These are phyloP conservation scores for Backusella australiensis DNA, from an alignment of 192 early-diverging fungal genomes.

Conservation along the genomic window DNA sequence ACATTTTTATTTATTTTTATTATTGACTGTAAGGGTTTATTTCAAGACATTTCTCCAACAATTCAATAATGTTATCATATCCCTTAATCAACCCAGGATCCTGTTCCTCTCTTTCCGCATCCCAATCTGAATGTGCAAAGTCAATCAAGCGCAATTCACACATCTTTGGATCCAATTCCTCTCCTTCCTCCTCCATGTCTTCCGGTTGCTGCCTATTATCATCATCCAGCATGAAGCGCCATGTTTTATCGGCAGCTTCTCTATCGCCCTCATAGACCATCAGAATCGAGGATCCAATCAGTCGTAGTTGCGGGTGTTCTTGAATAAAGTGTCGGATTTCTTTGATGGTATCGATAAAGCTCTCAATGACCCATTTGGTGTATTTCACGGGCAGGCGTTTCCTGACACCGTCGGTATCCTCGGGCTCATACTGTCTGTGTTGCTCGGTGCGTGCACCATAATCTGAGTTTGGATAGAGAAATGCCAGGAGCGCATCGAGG, in stretches of 20 bases:
- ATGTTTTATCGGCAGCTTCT: constrained; percentile 44
- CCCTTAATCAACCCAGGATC: constrained; percentile 73
- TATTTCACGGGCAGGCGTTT: constrained; percentile 44
- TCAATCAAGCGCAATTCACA: constrained; percentile 79
- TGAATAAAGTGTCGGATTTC: constrained; percentile 58
- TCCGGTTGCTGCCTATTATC: constrained; percentile 24
- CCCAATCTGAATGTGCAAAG: constrained; percentile 84
- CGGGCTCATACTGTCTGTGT: not conserved
- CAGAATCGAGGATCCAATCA: constrained; percentile 76
- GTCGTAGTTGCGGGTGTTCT: constrained; percentile 45
- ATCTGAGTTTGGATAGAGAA: constrained; percentile 44
- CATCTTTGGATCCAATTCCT: constrained; percentile 41
- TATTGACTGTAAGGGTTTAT: not conserved
- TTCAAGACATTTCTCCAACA: constrained; percentile 48
- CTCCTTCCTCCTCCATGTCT: constrained; percentile 26
- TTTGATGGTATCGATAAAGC: constrained; percentile 57
- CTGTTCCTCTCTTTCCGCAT: constrained; percentile 49
- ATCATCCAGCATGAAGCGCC: constrained; percentile 35
- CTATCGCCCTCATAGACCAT: constrained; percentile 79
- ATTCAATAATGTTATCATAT: constrained; percentile 52
- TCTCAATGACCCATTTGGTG: constrained; percentile 53
- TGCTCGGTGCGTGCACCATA: not conserved
- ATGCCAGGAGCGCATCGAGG: constrained; percentile 55
- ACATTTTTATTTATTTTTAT: not conserved
- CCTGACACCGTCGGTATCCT: not conserved